phyloP scores from a whole-genome alignment of 352 stramenopile genomes.

The Phytophthora litchii region DNA sequence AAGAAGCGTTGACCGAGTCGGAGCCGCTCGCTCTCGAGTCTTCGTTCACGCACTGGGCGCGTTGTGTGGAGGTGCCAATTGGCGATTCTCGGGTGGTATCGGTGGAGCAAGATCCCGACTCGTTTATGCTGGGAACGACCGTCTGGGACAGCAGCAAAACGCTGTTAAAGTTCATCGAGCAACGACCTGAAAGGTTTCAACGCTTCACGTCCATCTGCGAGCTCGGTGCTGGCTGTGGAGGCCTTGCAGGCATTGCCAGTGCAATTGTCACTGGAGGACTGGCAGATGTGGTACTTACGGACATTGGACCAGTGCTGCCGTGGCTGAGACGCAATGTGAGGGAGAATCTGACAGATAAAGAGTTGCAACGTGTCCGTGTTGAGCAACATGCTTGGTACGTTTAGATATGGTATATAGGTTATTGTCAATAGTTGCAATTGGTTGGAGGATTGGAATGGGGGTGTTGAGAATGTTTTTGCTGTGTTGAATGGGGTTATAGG shows the following conservation, averaged over 20 bases:
- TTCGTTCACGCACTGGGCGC: slow-evolving; percentile 82
- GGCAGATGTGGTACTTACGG: slow-evolving; percentile 72
- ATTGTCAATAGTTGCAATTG: not conserved
- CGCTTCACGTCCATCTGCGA: slow-evolving; percentile 72
- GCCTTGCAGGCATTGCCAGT: slow-evolving; percentile 71
- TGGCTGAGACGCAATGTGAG: slow-evolving; percentile 80
- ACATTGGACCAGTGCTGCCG: slow-evolving; percentile 77
- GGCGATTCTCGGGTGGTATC: slow-evolving; percentile 50
- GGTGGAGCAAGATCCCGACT: slow-evolving; percentile 78
- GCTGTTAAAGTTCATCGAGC: slow-evolving; percentile 86
- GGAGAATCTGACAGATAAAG: slow-evolving; percentile 62
- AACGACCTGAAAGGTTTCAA: slow-evolving; percentile 52
- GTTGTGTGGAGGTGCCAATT: slow-evolving; percentile 69
- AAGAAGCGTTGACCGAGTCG: slow-evolving; percentile 57
- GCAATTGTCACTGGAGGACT: slow-evolving; percentile 68
- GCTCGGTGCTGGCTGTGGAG: slow-evolving; percentile 76
- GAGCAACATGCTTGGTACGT: slow-evolving; percentile 60
- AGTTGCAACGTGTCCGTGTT: slow-evolving; percentile 64
- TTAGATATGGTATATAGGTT: not conserved
- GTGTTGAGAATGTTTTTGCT: slow-evolving; percentile 8
- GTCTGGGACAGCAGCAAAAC: slow-evolving; percentile 89
- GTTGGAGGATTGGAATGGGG: not conserved
- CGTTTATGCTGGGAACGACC: slow-evolving; percentile 82
- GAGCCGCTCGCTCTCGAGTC: slow-evolving; percentile 73
- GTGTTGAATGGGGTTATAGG: slow-evolving; percentile 32